Conservation (phyloP, 2,329 filamentous ascomycete genomes). For the Teratosphaeria destructans region DNA sequence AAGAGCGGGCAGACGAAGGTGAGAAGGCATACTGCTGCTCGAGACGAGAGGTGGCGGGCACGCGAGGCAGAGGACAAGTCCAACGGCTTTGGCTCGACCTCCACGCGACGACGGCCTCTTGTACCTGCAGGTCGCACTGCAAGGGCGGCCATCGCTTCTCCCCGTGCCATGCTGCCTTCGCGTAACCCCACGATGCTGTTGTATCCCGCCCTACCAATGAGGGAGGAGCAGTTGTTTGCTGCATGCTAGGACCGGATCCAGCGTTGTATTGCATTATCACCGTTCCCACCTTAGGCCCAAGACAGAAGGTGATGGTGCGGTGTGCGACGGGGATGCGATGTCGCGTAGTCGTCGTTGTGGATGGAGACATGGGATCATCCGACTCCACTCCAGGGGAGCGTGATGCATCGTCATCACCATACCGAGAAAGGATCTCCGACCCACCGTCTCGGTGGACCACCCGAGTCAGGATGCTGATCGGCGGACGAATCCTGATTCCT, state of each 20-base stretch:
- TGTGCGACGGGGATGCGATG: background rate
- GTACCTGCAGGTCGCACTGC: background rate
- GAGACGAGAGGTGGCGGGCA: background rate
- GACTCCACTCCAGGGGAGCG: background rate
- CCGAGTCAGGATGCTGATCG: background rate
- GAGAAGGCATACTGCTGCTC: background rate
- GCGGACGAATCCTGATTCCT: background rate
- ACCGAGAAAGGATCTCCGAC: background rate
- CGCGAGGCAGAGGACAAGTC: background rate
- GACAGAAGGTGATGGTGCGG: background rate
- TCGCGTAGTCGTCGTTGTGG: background rate
- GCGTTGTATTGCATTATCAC: background rate
- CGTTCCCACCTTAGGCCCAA: background rate
- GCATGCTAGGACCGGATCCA: background rate
- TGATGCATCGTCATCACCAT: background rate
- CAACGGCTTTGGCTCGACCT: background rate
- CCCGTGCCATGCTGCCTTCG: background rate
- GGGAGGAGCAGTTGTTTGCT: background rate
- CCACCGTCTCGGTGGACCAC: background rate
- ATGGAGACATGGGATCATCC: background rate
- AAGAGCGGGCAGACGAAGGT: background rate
- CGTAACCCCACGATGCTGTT: background rate
- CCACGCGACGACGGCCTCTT: background rate
- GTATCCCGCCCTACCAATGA: no score
- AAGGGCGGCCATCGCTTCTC: background rate